phyloP scores from a whole-genome alignment of 805 yeast species.

The Saccharomyces cerevisiae region DNA sequence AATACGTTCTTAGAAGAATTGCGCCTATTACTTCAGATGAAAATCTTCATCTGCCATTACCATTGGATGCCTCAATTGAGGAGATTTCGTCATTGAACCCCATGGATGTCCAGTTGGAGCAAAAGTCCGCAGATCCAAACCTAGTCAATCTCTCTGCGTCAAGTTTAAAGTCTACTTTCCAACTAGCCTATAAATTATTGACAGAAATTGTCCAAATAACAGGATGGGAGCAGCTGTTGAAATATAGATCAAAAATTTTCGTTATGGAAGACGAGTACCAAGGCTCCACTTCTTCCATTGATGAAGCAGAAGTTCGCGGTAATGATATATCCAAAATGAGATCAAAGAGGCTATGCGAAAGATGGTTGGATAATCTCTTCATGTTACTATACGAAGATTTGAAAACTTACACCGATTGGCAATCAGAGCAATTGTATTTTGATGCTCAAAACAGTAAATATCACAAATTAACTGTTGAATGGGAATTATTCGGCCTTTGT shows the following conservation, averaged over 20 bases:
- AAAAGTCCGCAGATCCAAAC: conserved; percentile 50
- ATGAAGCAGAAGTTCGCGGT: conserved; percentile 4
- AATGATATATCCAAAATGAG: conserved; percentile 33
- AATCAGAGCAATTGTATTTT: conserved; percentile 77
- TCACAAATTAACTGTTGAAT: conserved; percentile 68
- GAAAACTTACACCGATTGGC: conserved; percentile 79
- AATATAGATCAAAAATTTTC: conserved; percentile 50
- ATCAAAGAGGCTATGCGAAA: conserved; percentile 56
- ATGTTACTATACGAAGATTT: conserved; percentile 62
- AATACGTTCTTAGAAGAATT: conserved; percentile 49
- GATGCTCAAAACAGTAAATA: conserved; percentile 76
- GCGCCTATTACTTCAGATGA: conserved; percentile 32
- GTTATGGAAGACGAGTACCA: conserved; percentile 53
- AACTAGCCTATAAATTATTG: conserved; percentile 46
- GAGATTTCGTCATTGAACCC: conserved; percentile 60
- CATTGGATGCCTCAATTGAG: conserved; percentile 58
- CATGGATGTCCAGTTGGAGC: conserved; percentile 52
- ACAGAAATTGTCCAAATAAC: conserved; percentile 52
- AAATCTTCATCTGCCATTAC: conserved; percentile 58
- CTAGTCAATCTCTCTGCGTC: conserved; percentile 57
- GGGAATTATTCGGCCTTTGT: conserved; percentile 81
- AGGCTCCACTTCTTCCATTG: conserved; percentile 1
- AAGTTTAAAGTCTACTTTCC: conserved; percentile 47
- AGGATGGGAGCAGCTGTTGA: conserved; percentile 62
- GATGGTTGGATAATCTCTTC: conserved; percentile 69